phyloP scores from a whole-genome alignment of 2,329 filamentous ascomycete species.

The Xylariaceae sp. region DNA sequence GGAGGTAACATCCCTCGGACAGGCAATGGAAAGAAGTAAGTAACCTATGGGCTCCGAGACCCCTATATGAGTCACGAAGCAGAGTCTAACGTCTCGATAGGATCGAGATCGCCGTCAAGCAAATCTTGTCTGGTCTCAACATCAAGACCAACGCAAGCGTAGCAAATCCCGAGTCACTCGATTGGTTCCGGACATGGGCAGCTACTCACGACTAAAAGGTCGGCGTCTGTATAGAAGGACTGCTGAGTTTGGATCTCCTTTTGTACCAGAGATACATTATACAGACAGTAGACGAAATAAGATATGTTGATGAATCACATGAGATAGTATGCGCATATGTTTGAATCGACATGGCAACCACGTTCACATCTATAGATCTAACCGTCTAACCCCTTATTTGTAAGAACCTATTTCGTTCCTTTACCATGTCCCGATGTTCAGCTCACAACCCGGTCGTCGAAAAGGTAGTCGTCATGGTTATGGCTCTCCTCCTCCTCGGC shows the following conservation, averaged over 20 bases:
- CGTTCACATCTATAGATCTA: background rate
- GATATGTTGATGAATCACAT: background rate
- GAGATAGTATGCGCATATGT: background rate
- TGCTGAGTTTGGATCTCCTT: background rate
- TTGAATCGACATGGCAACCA: background rate
- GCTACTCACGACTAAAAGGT: constrained; percentile 17
- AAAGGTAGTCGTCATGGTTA: too few relatives aligned
- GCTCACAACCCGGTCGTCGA: too few relatives aligned
- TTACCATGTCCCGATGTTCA: background rate
- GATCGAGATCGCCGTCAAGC: constrained; percentile 93
- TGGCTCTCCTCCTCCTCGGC: too few relatives aligned
- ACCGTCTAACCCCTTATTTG: too few relatives aligned
- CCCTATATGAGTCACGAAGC: background rate
- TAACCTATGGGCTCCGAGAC: constrained; percentile 20
- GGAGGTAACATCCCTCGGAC: constrained; percentile 81
- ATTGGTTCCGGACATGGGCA: constrained; percentile 83
- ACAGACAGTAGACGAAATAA: background rate
- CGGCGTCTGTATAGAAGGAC: background rate
- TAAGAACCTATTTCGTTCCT: background rate
- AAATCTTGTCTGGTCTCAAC: constrained; percentile 82
- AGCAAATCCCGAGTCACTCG: constrained; percentile 81
- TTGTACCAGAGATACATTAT: background rate
- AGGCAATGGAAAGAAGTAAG: constrained; percentile 90
- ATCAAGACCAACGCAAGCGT: constrained; percentile 89
- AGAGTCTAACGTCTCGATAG: constrained; percentile 36